These are phyloP conservation scores for Penicillium sp. DNA, from an alignment of 2,329 filamentous ascomycete species.

Conservation along the genomic window DNA sequence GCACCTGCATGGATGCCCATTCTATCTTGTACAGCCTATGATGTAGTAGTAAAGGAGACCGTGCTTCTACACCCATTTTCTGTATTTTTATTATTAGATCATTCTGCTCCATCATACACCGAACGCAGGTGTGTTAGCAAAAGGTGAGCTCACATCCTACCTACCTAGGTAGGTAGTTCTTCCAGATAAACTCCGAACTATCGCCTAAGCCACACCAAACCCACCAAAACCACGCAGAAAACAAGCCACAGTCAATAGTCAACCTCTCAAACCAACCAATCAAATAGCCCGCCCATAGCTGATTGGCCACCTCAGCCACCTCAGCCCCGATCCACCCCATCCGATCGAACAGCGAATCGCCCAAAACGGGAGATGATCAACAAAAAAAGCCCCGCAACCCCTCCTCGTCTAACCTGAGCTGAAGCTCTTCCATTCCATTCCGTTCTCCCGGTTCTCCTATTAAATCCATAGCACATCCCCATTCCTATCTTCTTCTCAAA, in stretches of 20 bases:
- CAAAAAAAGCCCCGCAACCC: conserved; percentile 6
- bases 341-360: not conserved
- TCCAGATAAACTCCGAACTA: not conserved
- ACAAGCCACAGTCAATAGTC: not conserved
- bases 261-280: not conserved
- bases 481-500: not conserved
- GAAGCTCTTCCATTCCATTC: conserved; percentile 8
- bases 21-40: too few relatives aligned
- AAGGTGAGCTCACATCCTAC: too few relatives aligned
- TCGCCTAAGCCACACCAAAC: not conserved
- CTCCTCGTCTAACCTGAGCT: not conserved
- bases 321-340: not conserved
- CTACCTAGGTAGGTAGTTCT: too few relatives aligned
- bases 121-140: too few relatives aligned
- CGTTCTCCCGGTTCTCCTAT: not conserved
- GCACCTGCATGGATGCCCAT: too few relatives aligned
- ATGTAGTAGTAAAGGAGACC: not conserved
- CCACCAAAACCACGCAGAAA: not conserved
- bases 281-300: not conserved
- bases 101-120: too few relatives aligned
- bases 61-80: too few relatives aligned
- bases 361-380: not conserved
- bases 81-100: too few relatives aligned
- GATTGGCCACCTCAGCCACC: not conserved
- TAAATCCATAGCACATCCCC: not conserved